Base-by-base conservation (phyloP, 129 eudicot species). In the Tagetes patula region DNA sequence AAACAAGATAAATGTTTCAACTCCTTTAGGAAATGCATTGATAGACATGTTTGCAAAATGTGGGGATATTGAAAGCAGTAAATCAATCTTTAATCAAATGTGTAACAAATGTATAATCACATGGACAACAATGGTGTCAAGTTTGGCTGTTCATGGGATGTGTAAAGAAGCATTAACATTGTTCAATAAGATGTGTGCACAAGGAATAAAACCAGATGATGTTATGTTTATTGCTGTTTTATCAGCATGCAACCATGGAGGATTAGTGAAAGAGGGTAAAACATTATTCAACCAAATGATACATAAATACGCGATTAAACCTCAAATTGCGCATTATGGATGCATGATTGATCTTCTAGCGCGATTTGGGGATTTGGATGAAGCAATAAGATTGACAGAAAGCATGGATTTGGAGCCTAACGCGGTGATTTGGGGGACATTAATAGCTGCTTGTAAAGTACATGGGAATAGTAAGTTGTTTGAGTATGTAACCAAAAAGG, bases 41-140 rank as follows among this genome's bases (percentile, higher is more conserved):
- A 81, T 85, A 30, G 91, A 88, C 70, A 88, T 85, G 88, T 88
- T 73, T 52, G 83, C 95, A 31, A 88, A 88, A 71, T 88, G 95
- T 64, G 95, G 95, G 53, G 91, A 88, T 66, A 41, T 88, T 32
- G 75, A 74, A 76, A 84, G 77, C 72, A 82, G 88, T 43, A 69
- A 66, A 71, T 45, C 80, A 38, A 66, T 82, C 46, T 88, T 88
- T 48, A 12, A 70, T 33, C 65, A 54, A 55, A 81, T 85, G 85
- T 38, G 42, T 9, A 73, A 77, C 67, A 79, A 34, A 81, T 85
- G 88, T 13, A 64, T 88, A 70, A 84, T 88, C 59, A 85, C 95
- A 31, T 88, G 91, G 91, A 88, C 90, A 20, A 72, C 95, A 65
- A 83, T 88, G 95, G 71, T 88, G 38, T 79, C 82, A 0, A 90